These are phyloP conservation scores for Lactifluus subvellereus DNA, from an alignment of 768 basidiomycete genomes.

Conservation along the genomic window DNA sequence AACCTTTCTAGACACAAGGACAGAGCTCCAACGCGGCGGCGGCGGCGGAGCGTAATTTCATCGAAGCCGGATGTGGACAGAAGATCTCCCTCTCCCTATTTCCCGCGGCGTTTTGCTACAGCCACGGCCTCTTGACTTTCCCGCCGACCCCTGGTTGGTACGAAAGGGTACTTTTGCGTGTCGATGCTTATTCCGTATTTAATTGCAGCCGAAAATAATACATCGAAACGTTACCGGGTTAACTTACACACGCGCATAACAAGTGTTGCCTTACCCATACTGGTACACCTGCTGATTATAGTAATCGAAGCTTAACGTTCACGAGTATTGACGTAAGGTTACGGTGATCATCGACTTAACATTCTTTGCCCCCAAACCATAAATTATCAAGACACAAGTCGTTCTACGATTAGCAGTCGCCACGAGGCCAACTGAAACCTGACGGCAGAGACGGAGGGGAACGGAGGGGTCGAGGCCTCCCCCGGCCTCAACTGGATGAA, in stretches of 20 bases:
- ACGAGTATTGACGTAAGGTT: neutral
- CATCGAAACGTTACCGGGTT: neutral
- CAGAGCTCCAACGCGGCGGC: neutral
- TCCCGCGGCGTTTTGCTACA: slow-evolving; percentile 7
- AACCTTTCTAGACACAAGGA: neutral
- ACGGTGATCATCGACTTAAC: neutral
- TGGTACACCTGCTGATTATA: neutral
- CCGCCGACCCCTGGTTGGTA: neutral
- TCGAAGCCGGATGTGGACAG: neutral
- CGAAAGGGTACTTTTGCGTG: neutral
- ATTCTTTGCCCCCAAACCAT: neutral
- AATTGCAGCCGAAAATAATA: neutral
- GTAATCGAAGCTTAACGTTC: neutral
- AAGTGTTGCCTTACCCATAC: neutral
- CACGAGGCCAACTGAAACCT: neutral
- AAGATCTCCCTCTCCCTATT: slow-evolving; percentile 1
- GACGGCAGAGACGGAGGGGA: neutral
- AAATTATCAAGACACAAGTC: neutral
- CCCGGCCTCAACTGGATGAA: neutral
- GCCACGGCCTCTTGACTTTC: slow-evolving; percentile 13
- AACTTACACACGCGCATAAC: neutral
- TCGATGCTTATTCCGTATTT: neutral
- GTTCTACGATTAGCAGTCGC: slow-evolving; percentile 2
- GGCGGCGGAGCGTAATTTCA: neutral
- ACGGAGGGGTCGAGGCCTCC: neutral